A percentile compares a stretch with the other conserved stretches of the same genome.
phyloP scores from a whole-genome alignment of 2,329 filamentous ascomycete species.

The Aspergillus puulaauensis region DNA sequence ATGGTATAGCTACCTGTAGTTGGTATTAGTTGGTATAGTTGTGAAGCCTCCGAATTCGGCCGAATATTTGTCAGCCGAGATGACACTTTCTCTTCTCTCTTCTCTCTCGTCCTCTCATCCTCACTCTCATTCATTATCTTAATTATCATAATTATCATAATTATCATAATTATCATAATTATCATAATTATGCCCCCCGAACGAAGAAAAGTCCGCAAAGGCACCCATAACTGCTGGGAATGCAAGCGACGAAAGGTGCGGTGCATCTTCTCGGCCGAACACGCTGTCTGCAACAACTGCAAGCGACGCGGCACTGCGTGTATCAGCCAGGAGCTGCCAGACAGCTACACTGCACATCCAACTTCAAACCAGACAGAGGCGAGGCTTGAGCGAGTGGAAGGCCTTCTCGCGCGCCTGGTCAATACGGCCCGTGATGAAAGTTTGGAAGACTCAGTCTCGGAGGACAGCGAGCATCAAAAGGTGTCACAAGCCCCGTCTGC shows the following conservation, averaged over 20 bases:
- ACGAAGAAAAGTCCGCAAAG: constrained; percentile 33
- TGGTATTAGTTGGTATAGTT: not conserved
- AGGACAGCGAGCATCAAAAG: no score
- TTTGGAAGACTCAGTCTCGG: no score
- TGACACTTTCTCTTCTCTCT: not conserved
- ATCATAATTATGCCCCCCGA: not conserved
- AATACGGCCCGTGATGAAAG: not conserved
- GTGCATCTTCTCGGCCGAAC: constrained; percentile 26
- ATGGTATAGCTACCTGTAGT: no score
- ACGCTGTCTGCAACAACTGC: constrained; percentile 28
- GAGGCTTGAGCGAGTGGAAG: constrained; percentile 3
- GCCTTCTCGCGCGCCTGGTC: not conserved
- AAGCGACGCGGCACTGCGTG: constrained; percentile 31
- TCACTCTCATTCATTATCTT: not conserved
- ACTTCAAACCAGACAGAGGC: constrained; percentile 13
- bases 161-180: not conserved
- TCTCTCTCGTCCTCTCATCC: not conserved
- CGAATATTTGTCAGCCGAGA: not conserved
- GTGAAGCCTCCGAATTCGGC: not conserved
- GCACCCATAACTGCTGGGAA: constrained; percentile 33
- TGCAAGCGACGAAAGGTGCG: constrained; percentile 33
- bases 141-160: not conserved
- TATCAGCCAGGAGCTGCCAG: constrained; percentile 50
- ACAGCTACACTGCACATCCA: constrained; percentile 27
- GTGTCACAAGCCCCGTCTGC: not conserved